Evolutionary conservation across 805 yeast genomes (phyloP).

Genomic region (Wickerhamomyces kurtzmanii): DNA sequence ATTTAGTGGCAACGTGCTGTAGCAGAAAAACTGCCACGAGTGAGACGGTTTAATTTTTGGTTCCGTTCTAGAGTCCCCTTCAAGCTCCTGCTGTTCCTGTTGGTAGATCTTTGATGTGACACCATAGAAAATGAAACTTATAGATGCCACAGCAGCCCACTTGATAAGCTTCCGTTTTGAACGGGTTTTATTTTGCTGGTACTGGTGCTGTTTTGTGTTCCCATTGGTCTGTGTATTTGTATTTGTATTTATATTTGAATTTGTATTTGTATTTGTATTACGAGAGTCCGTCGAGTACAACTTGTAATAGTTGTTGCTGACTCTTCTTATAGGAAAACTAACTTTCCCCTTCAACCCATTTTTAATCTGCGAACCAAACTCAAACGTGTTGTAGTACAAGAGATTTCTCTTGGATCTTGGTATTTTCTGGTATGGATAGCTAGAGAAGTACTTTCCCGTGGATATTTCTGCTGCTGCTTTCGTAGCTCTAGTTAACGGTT

Average conservation of each 20-base stretch:
- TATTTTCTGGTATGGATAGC: conserved; percentile 38
- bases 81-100: conserved; percentile 13
- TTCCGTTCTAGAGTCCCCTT: conserved; percentile 19
- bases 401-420: conserved; percentile 49
- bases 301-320: conserved; percentile 13
- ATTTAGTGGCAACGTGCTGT: conserved; percentile 83
- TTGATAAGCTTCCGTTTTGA: conserved; percentile 15
- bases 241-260: too few relatives aligned
- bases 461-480: conserved; percentile 1
- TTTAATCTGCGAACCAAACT: conserved; percentile 24
- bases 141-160: conserved; percentile 17
- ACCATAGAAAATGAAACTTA: conserved; percentile 17
- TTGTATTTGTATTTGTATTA: too few relatives aligned
- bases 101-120: conserved; percentile 17
- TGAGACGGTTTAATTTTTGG: conserved; percentile 48
- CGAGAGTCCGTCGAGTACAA: too few relatives aligned
- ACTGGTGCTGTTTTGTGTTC: too few relatives aligned
- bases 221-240: conserved; percentile 14
- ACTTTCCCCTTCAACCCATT: conserved; percentile 17
- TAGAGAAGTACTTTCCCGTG: conserved; percentile 10
- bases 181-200: conserved; percentile 4
- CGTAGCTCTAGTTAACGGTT: conserved; percentile 3
- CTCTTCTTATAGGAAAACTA: conserved; percentile 18
- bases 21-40: conserved; percentile 86
- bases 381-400: conserved; percentile 33